These are phyloP conservation scores for Polytrichum commune DNA, from an alignment of 225 moss, liverwort and hornwort species.

Conservation along the genomic window DNA sequence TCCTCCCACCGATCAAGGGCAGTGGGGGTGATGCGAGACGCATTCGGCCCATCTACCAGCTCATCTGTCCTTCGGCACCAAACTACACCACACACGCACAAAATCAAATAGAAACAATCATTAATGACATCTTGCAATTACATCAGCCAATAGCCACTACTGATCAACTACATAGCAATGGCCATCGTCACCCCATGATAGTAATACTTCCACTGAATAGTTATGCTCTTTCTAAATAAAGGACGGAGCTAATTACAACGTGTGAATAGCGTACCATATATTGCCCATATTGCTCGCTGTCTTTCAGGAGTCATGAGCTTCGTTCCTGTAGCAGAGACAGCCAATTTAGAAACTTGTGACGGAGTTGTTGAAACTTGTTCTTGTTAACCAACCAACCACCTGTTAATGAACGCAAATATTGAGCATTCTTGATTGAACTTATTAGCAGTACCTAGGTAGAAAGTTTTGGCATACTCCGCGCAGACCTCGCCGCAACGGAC, in stretches of 20 bases:
- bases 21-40: constrained; percentile 83
- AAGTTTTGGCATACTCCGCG: constrained; percentile 89
- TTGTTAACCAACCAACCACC: no score
- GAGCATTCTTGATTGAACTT: no score
- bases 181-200: no score
- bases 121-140: no score
- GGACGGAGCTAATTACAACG: not conserved
- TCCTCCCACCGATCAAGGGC: constrained; percentile 96
- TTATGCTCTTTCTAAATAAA: not conserved
- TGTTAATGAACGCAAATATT: no score
- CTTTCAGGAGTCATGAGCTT: constrained; percentile 92
- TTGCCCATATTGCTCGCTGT: constrained; percentile 95
- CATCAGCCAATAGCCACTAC: no score
- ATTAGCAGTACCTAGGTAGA: constrained; percentile 60
- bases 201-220: no score
- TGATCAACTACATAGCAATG: no score
- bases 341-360: no score
- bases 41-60: constrained; percentile 94
- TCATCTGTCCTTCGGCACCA: constrained; percentile 99
- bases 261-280: constrained; percentile 59
- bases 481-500: constrained; percentile 86
- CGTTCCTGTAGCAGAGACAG: constrained; percentile 49
- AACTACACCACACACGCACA: constrained; percentile 31
- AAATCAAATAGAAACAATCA: no score
- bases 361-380: no score